These are phyloP conservation scores for Fremontodendron californicum DNA, from an alignment of 345 rosid species.

Conservation along the genomic window DNA sequence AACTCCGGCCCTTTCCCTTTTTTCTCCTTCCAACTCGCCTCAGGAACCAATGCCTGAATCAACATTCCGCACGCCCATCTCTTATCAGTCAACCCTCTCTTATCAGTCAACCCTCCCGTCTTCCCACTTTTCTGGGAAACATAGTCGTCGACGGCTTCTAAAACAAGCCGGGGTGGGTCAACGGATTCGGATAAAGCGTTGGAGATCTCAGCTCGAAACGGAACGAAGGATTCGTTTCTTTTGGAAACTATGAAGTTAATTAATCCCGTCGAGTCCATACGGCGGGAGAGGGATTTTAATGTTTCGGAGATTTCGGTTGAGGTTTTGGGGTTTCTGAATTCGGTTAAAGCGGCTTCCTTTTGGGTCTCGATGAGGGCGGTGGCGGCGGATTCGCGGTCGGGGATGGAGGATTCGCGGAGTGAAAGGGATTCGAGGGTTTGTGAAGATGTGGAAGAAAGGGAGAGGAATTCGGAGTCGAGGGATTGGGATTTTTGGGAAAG, in stretches of 20 bases:
- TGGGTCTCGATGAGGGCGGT: slow-evolving; percentile 24
- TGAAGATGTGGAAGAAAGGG: slow-evolving; percentile 29
- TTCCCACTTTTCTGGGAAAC: slow-evolving; percentile 30
- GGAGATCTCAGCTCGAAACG: slow-evolving; percentile 42
- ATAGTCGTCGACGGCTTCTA: slow-evolving; percentile 55
- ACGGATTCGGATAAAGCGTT: slow-evolving; percentile 41
- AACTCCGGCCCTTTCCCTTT: slow-evolving; percentile 24
- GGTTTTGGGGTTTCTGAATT: slow-evolving; percentile 20
- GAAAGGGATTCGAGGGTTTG: slow-evolving; percentile 32
- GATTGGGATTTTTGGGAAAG: slow-evolving; percentile 32
- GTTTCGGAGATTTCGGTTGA: slow-evolving; percentile 23
- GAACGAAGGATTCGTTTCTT: slow-evolving; percentile 48
- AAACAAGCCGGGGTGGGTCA: slow-evolving; percentile 44
- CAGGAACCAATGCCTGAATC: slow-evolving; percentile 51
- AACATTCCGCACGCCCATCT: slow-evolving; percentile 57
- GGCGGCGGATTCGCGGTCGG: slow-evolving; percentile 41
- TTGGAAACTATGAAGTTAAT: slow-evolving; percentile 35
- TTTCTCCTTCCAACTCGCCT: slow-evolving; percentile 10
- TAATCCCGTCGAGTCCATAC: slow-evolving; percentile 43
- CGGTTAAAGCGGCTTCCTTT: slow-evolving; percentile 34
- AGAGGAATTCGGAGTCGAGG: slow-evolving; percentile 40
- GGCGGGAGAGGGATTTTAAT: slow-evolving; percentile 33
- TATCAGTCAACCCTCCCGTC: too few relatives aligned
- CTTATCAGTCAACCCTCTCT: slow-evolving; percentile 55
- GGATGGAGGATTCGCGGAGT: slow-evolving; percentile 35